Evolutionary conservation across 2,329 filamentous ascomycete genomes (phyloP).

Genomic region (Diaporthe humulicola): DNA sequence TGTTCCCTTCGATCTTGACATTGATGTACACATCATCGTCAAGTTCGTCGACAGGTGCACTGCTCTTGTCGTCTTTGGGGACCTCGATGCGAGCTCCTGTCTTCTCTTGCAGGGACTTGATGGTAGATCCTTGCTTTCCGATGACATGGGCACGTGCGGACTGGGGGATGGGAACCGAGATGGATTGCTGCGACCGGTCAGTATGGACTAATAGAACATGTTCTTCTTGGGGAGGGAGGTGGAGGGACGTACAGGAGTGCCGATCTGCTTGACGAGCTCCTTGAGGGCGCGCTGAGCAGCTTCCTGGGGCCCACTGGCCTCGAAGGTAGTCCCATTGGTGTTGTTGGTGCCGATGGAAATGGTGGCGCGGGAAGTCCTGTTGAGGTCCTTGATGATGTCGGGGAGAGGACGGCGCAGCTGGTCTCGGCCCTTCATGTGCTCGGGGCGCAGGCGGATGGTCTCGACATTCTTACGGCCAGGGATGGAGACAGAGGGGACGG

Average conservation of each 20-base stretch:
- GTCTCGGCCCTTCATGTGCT: conserved; percentile 80
- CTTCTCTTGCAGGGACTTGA: conserved; percentile 90
- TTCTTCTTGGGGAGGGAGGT: not conserved
- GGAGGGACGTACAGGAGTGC: conserved; percentile 75
- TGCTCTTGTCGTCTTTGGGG: conserved; percentile 80
- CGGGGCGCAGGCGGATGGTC: conserved; percentile 78
- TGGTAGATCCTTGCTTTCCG: conserved; percentile 89
- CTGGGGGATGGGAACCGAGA: conserved; percentile 84
- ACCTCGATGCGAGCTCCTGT: conserved; percentile 93
- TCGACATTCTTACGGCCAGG: conserved; percentile 84
- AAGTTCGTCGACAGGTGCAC: conserved; percentile 71
- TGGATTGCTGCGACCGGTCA: conserved; percentile 56
- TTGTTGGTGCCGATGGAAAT: conserved; percentile 82
- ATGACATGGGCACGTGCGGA: conserved; percentile 92
- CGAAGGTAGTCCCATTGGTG: conserved; percentile 82
- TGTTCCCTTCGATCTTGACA: conserved; percentile 91
- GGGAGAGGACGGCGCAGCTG: conserved; percentile 88
- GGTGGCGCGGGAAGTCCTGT: conserved; percentile 89
- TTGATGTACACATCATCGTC: conserved; percentile 88
- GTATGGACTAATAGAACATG: conserved; percentile 1
- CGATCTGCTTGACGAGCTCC: conserved; percentile 89
- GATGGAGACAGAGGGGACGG: conserved; percentile 75
- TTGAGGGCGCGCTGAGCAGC: conserved; percentile 89
- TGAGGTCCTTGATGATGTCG: conserved; percentile 92
- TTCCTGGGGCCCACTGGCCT: conserved; percentile 86